These are phyloP conservation scores for Venustampulla echinocandica DNA, from an alignment of 495 filamentous ascomycete species.

Conservation along the genomic window DNA sequence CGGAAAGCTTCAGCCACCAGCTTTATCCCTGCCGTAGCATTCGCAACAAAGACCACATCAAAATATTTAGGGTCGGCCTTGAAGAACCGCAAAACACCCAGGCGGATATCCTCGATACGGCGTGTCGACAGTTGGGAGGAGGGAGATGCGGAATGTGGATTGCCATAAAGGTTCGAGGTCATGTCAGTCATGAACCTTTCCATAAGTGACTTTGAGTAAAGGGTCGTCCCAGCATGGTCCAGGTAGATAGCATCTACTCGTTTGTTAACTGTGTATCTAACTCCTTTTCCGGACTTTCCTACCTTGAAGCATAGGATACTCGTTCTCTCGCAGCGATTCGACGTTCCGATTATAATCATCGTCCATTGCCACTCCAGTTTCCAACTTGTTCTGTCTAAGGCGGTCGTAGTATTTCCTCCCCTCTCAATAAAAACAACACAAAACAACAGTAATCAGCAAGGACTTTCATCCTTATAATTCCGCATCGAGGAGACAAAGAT, in stretches of 20 bases:
- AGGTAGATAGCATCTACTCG: constrained; percentile 66
- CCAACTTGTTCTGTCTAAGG: constrained; percentile 1
- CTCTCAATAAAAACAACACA: constrained; percentile 9
- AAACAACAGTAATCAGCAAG: constrained; percentile 1
- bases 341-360: constrained; percentile 55
- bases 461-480: constrained; percentile 15
- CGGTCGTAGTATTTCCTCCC: constrained; percentile 3
- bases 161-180: constrained; percentile 73
- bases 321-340: constrained; percentile 55
- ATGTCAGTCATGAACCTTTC: constrained; percentile 69
- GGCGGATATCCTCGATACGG: constrained; percentile 66
- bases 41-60: constrained; percentile 85
- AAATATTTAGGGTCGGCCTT: constrained; percentile 76
- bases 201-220: constrained; percentile 73
- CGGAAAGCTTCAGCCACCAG: constrained; percentile 69
- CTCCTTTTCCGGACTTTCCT: constrained; percentile 9
- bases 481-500: not conserved
- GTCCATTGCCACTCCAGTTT: constrained; percentile 7
- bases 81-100: constrained; percentile 68
- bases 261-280: constrained; percentile 3
- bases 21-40: constrained; percentile 87
- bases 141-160: constrained; percentile 79
- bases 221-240: constrained; percentile 86
- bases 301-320: constrained; percentile 86
- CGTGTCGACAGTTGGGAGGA: constrained; percentile 70